Evolutionary conservation across 176 grass and related monocot genomes (phyloP), one percentile per base, ranked within the genome.

Genomic region (Lolium multiflorum): DNA sequence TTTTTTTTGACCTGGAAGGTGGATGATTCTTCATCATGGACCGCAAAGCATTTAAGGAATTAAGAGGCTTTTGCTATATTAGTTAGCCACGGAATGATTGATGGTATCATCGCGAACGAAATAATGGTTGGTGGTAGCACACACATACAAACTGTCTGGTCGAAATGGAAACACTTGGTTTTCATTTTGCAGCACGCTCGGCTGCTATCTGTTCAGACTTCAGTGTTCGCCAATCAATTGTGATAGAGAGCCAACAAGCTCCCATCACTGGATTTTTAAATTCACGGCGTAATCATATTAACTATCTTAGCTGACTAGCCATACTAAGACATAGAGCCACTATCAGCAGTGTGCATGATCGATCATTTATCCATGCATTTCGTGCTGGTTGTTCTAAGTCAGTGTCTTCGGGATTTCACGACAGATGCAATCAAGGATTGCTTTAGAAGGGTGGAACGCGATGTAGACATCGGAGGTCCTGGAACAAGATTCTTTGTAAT

Each of bases 81-180:
- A 71, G 57, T 83, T 72, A 20, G 52, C 49, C 60, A 48, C 59
- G 5, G 58, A 71, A 71, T 71, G 18, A 48, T 73, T 73, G 43
- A 20, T 7, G 2, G 2, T 25, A 9, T 73, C 71, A 26, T 74
- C 71, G 44, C 1, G 0, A 21, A 15, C n/a, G 25, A 41, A 43
- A 2, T 20, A 26, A 51, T 26, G 51, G 37, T 69, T 59, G 6
- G 52, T 13, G 0, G 39, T 59, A 26, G 38, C 52, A 35, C 31
- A 75, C 1, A 31, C 24, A 54, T 3, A 52, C 48, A 76, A 54
- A 8, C 24, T 52, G 44, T 74, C 71, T 28, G 43, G 5, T 74
- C 12, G 12, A 74, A 22, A 74, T 22, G 20, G 71, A 24, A n/a
- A 73, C 68, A 5, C 37, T n/a, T 70, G 35, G 68, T 21, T 22